Base-by-base conservation (phyloP, 2,329 filamentous ascomycete species). In the Aspergillus hiratsukae region DNA sequence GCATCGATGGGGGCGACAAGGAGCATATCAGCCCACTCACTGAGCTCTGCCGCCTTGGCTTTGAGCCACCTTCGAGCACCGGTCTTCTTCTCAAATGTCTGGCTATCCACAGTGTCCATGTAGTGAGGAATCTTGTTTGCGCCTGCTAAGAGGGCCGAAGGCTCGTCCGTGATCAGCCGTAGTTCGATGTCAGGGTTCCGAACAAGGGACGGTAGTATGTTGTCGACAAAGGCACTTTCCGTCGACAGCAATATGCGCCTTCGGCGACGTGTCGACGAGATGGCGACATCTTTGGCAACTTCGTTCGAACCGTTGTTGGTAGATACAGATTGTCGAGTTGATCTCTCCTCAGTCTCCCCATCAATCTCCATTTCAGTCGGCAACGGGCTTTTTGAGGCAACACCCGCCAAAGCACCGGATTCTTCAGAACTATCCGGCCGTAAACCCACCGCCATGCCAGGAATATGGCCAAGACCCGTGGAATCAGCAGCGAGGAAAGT, bases 21-120 rank as follows among this genome's bases (percentile, higher is more conserved):
- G 57, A 96, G 80, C 62, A 96, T 76, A 72, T 96, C 89, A 5
- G 92, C 90, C 92, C 92, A 97, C 59, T 90, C 83, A 62, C 91
- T 90, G 58, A 95, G 75, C 61, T 90, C 87, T 5, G 74, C 72
- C 40, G 74, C 73, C 57, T 75, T 76, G n/a, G 69, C 69, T 57
- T 73, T 73, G 48, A 76, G 60, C 73, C 73, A 75, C 65, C 69
- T 72, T 49, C 73, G 68, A 11, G 70, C 66, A 7, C 69, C 69
- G 0, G 67, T 71, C 50, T 73, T 71, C 53, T 73, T 75, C 54
- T 74, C 72, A 14, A 72, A 72, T 2, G 72, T 72, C 50, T 69
- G 68, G 29, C 69, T 69, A 58, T 74, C 72, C 53, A 75, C 72
- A 19, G 70, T 70, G 54, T 76, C 74, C 66, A 71, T 72, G 50